Percentiles rank a stretch among this genome's conserved stretches.
Conservation (phyloP, 2,329 filamentous ascomycete species). For the Trichoderma cornu-damae region DNA sequence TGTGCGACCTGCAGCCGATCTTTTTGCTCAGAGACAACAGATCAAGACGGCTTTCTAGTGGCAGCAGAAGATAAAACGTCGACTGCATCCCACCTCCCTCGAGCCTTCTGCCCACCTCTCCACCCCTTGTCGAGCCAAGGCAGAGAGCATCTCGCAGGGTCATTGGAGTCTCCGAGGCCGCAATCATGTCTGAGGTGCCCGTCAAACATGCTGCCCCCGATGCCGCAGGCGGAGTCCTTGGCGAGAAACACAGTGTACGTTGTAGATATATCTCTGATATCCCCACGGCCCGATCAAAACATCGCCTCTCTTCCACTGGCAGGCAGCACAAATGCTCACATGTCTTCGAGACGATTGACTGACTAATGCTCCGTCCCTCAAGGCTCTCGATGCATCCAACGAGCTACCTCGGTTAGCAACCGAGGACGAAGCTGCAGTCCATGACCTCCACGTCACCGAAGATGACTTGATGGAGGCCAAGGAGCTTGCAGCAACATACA, state of each 20-base stretch:
- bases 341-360: neutral
- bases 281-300: neutral
- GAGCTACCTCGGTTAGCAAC: neutral
- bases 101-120: neutral
- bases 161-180: neutral
- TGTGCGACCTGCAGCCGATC: neutral
- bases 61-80: neutral
- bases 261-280: neutral
- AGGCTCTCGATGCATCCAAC: neutral
- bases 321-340: neutral
- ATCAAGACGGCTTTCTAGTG: neutral
- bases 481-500: conserved; percentile 33
- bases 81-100: neutral
- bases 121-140: neutral
- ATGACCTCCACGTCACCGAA: conserved; percentile 32
- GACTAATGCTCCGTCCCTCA: neutral
- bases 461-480: conserved; percentile 43
- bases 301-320: neutral
- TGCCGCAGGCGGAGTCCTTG: neutral
- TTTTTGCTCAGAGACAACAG: neutral
- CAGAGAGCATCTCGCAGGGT: neutral
- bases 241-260: neutral
- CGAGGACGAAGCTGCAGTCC: conserved; percentile 2
- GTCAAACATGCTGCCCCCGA: neutral
- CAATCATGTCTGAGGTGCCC: neutral